phyloP scores from a whole-genome alignment of 2,329 filamentous ascomycete genomes.

The Conoideocrella luteorostrata region DNA sequence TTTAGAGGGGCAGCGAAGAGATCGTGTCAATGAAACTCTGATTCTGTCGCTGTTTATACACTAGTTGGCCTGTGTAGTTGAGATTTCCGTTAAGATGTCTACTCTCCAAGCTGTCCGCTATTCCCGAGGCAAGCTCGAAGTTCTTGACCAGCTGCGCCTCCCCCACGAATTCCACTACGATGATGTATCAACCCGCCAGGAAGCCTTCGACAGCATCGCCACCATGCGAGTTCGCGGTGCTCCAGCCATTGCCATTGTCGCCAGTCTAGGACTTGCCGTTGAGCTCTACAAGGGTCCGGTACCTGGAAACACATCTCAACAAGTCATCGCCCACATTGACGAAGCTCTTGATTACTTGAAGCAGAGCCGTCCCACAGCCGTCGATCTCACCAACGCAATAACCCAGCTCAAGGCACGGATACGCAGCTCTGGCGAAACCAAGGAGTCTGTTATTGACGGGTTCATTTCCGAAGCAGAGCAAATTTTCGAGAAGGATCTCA shows the following conservation, averaged over 20 bases:
- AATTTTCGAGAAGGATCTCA: slow-evolving; percentile 80
- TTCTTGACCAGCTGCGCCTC: slow-evolving; percentile 77
- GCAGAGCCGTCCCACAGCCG: slow-evolving; percentile 84
- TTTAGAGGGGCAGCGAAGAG: slow-evolving; percentile 24
- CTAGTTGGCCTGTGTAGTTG: too few relatives aligned
- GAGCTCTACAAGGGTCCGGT: slow-evolving; percentile 58
- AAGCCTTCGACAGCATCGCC: slow-evolving; percentile 77
- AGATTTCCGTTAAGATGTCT: slow-evolving; percentile 36
- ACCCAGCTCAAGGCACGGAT: slow-evolving; percentile 66
- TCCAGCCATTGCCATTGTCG: slow-evolving; percentile 97
- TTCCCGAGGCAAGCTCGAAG: slow-evolving; percentile 61
- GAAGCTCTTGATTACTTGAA: slow-evolving; percentile 79
- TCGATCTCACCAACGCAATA: slow-evolving; percentile 89
- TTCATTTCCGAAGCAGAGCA: slow-evolving; percentile 78
- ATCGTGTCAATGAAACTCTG: too few relatives aligned
- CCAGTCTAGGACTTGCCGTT: slow-evolving; percentile 78
- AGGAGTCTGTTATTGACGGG: slow-evolving; percentile 53
- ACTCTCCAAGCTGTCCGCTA: slow-evolving; percentile 73
- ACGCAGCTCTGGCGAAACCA: slow-evolving; percentile 37
- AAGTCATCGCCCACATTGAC: slow-evolving; percentile 65
- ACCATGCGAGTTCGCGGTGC: slow-evolving; percentile 74
- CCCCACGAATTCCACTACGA: slow-evolving; percentile 79
- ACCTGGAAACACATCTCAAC: slow-evolving; percentile 38
- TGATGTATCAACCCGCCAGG: slow-evolving; percentile 59
- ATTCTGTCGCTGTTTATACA: not conserved